Evolutionary conservation across 345 rosid genomes (phyloP), one percentile per base, ranked within the genome.

Genomic region (Jatropha curcas): DNA sequence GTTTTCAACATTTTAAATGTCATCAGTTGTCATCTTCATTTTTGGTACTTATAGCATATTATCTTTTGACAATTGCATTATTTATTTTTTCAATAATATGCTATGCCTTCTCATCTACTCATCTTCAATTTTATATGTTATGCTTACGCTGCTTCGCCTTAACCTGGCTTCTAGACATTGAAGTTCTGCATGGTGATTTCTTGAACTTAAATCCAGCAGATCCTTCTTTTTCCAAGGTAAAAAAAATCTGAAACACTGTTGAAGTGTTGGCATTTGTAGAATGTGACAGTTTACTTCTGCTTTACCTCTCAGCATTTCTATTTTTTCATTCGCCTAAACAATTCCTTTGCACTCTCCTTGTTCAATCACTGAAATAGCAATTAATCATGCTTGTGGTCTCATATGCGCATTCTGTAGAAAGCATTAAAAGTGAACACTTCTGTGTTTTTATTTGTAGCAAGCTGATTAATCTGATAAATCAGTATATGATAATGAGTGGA

Each of bases 131-230:
- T 35, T 9, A 34, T 25, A 33, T 71, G 33, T 24, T 48, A 60
- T 9, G 10, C 1, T 56, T 4, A n/a, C 24, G 25, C 60, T 67
- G 63, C 24, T 35, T 74, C 24, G 53, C 82, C 88, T 82, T 86
- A 73, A 88, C 77, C 65, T 37, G 56, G 60, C 71, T 70, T 69
- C 75, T 77, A 94, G 98, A 87, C 71, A 80, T 89, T 56, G 85
- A 86, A 69, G 80, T 84, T 46, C 55, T 80, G 55, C 83, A 83
- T 81, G 85, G 90, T 45, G 92, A 94, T 63, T 94, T 94, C 77
- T 80, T 94, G 77, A 87, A 80, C 31, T 74, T 90, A 62, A 76
- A 87, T 83, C 97, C 97, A 4, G 66, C 77, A 50, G 89, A 85
- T 82, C 79, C 86, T 50, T 77, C 82, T 1, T 88, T 81, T 67